Evolutionary conservation across 805 yeast genomes (phyloP), one percentile per base, ranked within the genome.

Genomic region (Cyberlindnera maclurae): DNA sequence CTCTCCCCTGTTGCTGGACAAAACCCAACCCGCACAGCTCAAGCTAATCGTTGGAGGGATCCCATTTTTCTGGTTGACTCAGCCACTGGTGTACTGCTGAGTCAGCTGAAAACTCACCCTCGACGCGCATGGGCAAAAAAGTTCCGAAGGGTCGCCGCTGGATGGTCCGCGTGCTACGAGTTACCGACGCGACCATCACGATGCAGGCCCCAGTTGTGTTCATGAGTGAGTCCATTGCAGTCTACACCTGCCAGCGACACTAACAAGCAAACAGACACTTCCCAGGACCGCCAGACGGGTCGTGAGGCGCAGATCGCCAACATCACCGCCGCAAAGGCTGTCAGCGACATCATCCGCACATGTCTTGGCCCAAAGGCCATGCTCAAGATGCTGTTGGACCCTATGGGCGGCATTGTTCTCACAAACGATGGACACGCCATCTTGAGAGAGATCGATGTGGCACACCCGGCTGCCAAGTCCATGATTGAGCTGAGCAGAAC

Each of bases 361-460:
- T 93, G 99, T 73, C 71, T 93, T 44, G 99, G 99, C 15, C 99
- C 99, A 38, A 90, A 90, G 62, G 98, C 98, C 27, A 93, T 93
- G 98, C 75, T 93, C 45, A 93, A 93, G 68, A 90, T 93, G 97
- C 71, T 93, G 39, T 70, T 93, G 47, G 99, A 93, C 59, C 99
- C 99, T 41, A 66, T 67, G 72, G 90, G 93, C 26, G 98, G 98
- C 26, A 84, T 93, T 50, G 97, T 90, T 12, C 71, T 93, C 47
- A 93, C 99, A 41, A 93, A 93, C 64, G 99, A 93, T 62, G 99
- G 99, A 12, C 98, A 93, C 64, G 98, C 99, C 13, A 93, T 93
- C 51, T 70, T 93, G 51, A 77, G 99, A 58, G 99, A 93, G 60
- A 93, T 93, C 51, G 97, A 90, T 59, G 95, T 84, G 40, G 88